phyloP scores from a whole-genome alignment of 495 filamentous ascomycete genomes.

The Xylaria scruposa region DNA sequence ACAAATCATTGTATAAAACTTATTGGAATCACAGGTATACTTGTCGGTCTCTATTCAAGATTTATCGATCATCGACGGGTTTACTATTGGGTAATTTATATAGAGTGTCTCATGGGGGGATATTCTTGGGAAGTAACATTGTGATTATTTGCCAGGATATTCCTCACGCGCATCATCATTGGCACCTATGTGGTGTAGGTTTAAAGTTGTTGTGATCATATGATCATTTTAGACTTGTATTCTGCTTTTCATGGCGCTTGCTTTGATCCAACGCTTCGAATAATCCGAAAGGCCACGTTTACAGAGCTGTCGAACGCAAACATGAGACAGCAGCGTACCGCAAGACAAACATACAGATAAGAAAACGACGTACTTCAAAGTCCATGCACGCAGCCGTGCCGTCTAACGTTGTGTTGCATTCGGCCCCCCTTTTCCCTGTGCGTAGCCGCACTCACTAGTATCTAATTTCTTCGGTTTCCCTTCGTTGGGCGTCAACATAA shows the following conservation, averaged over 20 bases:
- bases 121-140: not conserved
- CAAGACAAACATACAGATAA: constrained; percentile 1
- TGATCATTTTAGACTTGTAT: not conserved
- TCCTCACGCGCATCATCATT: not conserved
- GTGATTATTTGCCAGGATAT: not conserved
- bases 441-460: not conserved
- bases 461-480: not conserved
- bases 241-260: not conserved
- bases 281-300: not conserved
- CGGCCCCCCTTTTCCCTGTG: constrained; percentile 15
- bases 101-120: not conserved
- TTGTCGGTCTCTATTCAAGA: not conserved
- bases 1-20: not conserved
- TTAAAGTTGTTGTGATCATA: not conserved
- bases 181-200: not conserved
- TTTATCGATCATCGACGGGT: not conserved
- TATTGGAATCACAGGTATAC: not conserved
- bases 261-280: not conserved
- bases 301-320: not conserved
- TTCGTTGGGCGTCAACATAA: not conserved
- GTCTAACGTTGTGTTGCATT: constrained; percentile 3
- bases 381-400: constrained; percentile 13
- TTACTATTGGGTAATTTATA: not conserved
- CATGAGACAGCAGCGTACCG: not conserved
- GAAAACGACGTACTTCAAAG: constrained; percentile 7